phyloP scores from a whole-genome alignment of 208 protist species.

The Leishmania gerbilli region DNA sequence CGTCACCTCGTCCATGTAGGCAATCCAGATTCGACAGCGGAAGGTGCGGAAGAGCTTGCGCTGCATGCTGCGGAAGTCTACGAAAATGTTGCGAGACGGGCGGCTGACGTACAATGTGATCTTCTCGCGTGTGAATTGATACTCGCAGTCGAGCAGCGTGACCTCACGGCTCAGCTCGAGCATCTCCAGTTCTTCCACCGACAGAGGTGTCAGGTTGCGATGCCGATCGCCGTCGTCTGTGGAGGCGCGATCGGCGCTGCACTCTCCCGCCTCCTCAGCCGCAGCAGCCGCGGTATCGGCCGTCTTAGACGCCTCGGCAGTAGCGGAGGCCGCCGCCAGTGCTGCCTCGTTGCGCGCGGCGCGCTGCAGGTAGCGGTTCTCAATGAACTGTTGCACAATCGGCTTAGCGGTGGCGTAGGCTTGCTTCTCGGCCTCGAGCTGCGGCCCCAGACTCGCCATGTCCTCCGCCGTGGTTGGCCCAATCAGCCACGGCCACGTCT shows the following conservation, averaged over 20 bases:
- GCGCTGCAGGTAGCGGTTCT: constrained; percentile 35
- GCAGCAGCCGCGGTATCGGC: neutral
- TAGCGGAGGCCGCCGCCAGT: neutral
- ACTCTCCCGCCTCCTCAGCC: neutral
- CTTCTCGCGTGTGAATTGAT: constrained; percentile 68
- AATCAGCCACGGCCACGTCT: constrained; percentile 49
- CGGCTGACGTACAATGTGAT: constrained; percentile 71
- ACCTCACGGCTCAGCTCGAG: constrained; percentile 34
- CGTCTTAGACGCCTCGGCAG: constrained; percentile 1
- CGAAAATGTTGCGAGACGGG: constrained; percentile 46
- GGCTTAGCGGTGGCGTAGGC: constrained; percentile 32
- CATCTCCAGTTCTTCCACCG: constrained; percentile 24
- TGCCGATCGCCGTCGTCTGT: constrained; percentile 20
- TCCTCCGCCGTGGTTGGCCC: constrained; percentile 35
- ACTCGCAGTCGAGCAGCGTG: constrained; percentile 61
- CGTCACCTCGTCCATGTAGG: constrained; percentile 71
- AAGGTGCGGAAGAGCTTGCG: constrained; percentile 66
- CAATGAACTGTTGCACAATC: constrained; percentile 48
- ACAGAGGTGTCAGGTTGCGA: constrained; percentile 11
- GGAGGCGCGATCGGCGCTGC: constrained; percentile 7
- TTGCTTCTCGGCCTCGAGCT: constrained; percentile 29
- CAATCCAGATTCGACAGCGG: constrained; percentile 77
- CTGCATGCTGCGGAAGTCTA: constrained; percentile 80
- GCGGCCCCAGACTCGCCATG: constrained; percentile 20
- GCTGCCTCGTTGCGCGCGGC: constrained; percentile 23